Evolutionary conservation across 331 rosid genomes (phyloP), one percentile per base, ranked within the genome.

Genomic region (Arachis monticola): DNA sequence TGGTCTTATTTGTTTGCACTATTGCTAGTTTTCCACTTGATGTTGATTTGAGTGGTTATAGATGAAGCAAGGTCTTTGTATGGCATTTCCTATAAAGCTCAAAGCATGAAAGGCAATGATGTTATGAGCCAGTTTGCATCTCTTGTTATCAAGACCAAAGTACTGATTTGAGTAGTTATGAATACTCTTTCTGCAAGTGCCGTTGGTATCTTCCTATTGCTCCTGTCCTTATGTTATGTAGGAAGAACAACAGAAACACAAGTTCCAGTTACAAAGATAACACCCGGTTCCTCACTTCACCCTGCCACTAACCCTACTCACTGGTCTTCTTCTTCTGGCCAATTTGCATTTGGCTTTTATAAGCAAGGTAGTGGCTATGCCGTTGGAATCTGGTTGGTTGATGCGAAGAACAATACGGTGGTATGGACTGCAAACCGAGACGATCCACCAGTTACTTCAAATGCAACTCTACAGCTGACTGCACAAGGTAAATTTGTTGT

Each of bases 311-410:
- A 2, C 50, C 35, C 0, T 32, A 1, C 60, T 55, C 6, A 1
- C 7, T 90, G 89, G 96, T 10, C 0, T 48, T 90, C 96, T n/a
- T 47, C 38, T 57, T 86, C 88, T 38, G 82, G 89, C 53, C 40
- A 38, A 35, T 88, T 80, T 72, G 88, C 86, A 60, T 88, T 86
- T 67, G 92, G 93, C 17, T 90, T 86, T 59, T 88, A 79, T 79
- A 0, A 7, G 73, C 77, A 65, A 79, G 85, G 65, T 8, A 57
- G 10, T 60, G 85, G 82, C 68, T 90, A 57, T 59, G 51, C 48
- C 2, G 31, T 85, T 64, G 91, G 88, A 30, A 73, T 83, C 68
- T 76, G 81, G 75, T 41, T 84, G 47, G 83, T 48, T 7, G 47
- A 78, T 30, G 14, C 30, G 4, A 42, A 41, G 7, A 32, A 13